Base-by-base conservation (phyloP, 306 rosid genomes). In the Argentina anserina region DNA sequence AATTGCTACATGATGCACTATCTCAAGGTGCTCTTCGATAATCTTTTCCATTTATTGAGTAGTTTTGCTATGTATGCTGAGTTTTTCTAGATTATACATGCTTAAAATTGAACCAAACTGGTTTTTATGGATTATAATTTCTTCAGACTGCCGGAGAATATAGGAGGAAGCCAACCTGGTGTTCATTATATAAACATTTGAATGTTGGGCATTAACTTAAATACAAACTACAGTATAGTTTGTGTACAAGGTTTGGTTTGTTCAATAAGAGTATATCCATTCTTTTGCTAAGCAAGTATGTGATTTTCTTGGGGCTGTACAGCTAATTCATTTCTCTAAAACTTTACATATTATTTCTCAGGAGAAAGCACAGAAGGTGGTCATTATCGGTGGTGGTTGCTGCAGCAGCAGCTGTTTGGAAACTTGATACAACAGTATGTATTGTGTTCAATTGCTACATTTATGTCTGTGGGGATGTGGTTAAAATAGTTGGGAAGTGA, bases 381-480 rank as follows among this genome's bases (percentile, higher is more conserved):
- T 87, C 53, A 76, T 93, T 68, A 94, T 93, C 52, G 98, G 98
- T 64, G 98, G 98, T 81, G 98, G 98, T 91, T 83, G 98, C 96
- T 65, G 98, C 98, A 28, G 98, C 97, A 61, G 90, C 94, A 69
- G 83, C 76, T 86, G 98, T 72, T 77, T 93, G 98, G 98, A 87
- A 93, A 36, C 96, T 89, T 75, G 94, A 93, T 84, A 93, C 98
- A 61, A 90, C 98, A 31, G 97, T 90, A 85, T 52, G 94, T 80
- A 17, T 74, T 47, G 31, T 60, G 46, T 80, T 55, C 45, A 59
- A 31, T 20, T 50, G 66, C 60, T 76, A 59, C 72, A 23, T 70
- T 37, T 70, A 63, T 17, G 29, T 64, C 53, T 28, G 62, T 20
- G 40, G 17, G 39, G 12, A 20, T 67, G 69, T 36, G n/a, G 39